These are phyloP conservation scores for Colletotrichum cuscutae DNA, from an alignment of 2,329 filamentous ascomycete species.

Conservation along the genomic window DNA sequence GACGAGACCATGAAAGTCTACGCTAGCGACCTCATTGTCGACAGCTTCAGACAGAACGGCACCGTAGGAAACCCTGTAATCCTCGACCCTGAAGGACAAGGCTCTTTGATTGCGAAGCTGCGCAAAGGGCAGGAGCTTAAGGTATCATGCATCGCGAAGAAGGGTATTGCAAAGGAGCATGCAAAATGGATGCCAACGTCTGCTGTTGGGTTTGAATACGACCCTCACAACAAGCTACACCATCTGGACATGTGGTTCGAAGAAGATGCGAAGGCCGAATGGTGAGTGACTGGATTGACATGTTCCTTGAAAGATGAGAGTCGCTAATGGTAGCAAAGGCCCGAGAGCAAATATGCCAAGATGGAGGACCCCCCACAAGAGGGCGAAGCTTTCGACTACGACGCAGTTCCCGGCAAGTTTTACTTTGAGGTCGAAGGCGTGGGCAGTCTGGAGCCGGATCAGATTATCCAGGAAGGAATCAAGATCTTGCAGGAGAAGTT, in stretches of 20 bases:
- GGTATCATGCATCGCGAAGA: conserved; percentile 93
- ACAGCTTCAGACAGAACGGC: conserved; percentile 75
- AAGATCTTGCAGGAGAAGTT: conserved; percentile 91
- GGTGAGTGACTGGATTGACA: conserved; percentile 65
- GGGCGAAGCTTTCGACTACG: conserved; percentile 90
- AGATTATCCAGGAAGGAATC: conserved; percentile 89
- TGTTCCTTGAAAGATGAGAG: background rate
- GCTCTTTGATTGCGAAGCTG: conserved; percentile 89
- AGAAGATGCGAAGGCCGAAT: conserved; percentile 82
- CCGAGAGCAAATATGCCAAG: conserved; percentile 80
- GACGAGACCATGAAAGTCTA: conserved; percentile 95
- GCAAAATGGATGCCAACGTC: conserved; percentile 96
- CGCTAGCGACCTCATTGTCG: conserved; percentile 85
- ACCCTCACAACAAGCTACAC: conserved; percentile 94
- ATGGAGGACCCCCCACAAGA: conserved; percentile 84
- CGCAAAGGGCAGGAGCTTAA: conserved; percentile 89
- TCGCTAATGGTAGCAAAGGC: conserved; percentile 63
- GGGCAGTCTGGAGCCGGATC: conserved; percentile 88
- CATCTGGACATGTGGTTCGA: conserved; percentile 98
- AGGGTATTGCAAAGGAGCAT: conserved; percentile 98
- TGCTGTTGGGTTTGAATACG: conserved; percentile 96
- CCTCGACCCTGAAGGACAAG: conserved; percentile 82
- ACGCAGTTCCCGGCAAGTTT: conserved; percentile 85
- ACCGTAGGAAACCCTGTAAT: conserved; percentile 85
- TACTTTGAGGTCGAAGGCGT: conserved; percentile 94